These are phyloP conservation scores for Dendrostoma leiphaemia DNA, from an alignment of 2,329 filamentous ascomycete species.

Conservation along the genomic window DNA sequence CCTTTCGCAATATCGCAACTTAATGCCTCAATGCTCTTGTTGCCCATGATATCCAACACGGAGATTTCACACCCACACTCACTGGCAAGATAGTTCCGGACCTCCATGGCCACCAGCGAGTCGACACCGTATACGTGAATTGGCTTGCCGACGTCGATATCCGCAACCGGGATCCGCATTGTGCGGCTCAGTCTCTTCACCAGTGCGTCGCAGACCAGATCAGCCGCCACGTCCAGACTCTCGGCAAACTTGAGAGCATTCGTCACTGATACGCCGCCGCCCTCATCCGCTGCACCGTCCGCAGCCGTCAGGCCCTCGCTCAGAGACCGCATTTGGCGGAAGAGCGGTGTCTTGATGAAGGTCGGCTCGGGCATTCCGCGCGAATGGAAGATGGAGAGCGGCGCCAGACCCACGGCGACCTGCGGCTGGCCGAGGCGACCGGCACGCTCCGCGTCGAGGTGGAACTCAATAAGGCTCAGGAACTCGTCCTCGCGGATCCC, in stretches of 20 bases:
- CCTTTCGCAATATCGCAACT: too few species aligned
- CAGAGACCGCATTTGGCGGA: constrained; percentile 14
- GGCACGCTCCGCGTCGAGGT: constrained; percentile 16
- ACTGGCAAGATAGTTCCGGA: constrained; percentile 23
- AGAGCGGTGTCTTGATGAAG: constrained; percentile 18
- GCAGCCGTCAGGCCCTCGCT: not conserved
- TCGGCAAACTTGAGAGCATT: constrained; percentile 17
- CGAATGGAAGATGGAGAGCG: constrained; percentile 11
- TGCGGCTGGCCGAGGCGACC: constrained; percentile 1
- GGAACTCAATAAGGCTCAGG: constrained; percentile 17
- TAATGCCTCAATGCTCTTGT: too few species aligned
- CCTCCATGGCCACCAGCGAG: constrained; percentile 31
- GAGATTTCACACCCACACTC: constrained; percentile 8
- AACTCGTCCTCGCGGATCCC: constrained; percentile 19
- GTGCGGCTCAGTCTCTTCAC: constrained; percentile 24
- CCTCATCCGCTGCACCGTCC: constrained; percentile 1
- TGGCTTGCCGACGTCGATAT: constrained; percentile 24
- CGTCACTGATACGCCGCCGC: constrained; percentile 12
- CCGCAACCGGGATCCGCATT: constrained; percentile 24
- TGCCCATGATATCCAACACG: constrained; percentile 14
- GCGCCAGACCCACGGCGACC: constrained; percentile 12
- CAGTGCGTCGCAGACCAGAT: constrained; percentile 21
- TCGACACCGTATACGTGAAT: constrained; percentile 28
- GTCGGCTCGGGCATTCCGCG: constrained; percentile 16
- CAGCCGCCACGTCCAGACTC: constrained; percentile 19